Base-by-base conservation (phyloP, 139 green algal species). In the Diplosphaera chodatii region DNA sequence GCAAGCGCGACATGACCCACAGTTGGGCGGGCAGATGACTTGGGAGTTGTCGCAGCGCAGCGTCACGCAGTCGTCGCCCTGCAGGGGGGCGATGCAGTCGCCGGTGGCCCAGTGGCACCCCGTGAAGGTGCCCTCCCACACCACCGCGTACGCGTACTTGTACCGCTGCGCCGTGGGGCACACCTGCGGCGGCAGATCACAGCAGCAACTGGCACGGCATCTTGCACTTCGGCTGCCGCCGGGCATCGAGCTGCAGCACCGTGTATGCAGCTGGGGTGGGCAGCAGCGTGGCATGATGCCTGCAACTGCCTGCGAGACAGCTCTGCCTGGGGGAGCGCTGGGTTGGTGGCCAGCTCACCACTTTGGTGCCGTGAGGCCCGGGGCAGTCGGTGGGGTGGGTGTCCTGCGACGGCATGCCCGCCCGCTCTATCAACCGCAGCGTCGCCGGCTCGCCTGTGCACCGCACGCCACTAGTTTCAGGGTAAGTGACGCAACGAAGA, bases 101-200 rank as follows among this genome's bases (percentile, higher is more conserved):
- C 72, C 77, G 25, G 64, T 64, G 10, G 27, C 27, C 78, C 82
- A 88, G 31, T 34, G 72, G 73, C 85, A 91, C 2, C 69, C 67
- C 23, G 64, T 67, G 67, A 91, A 85, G 29, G 62, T 69, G 37
- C 85, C 81, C 55, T 88, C 78, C 80, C 81, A 88, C 27, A 90
- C 83, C 20, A 74, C 77, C 18, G 85, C 69, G 69, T 85, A 87
- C 31, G 83, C 80, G 64, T 88, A 90, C 63, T 78, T 82, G 71
- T 25, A 75, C 31, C 40, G 65, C 63, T 77, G 48, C 29, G 31
- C 31, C 16, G 48, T 33, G 20, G 37, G 32, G 55, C 63, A 55
- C 32, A 48, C 40, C 8, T 70, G 68, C 73, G 40, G 29, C 23
- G 55, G 15, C 22, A 56, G 10, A 48, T n/a, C n/a, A n/a, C n/a